These are phyloP conservation scores for Meredithiella fracta DNA, from an alignment of 2,329 filamentous ascomycete genomes.

Conservation along the genomic window DNA sequence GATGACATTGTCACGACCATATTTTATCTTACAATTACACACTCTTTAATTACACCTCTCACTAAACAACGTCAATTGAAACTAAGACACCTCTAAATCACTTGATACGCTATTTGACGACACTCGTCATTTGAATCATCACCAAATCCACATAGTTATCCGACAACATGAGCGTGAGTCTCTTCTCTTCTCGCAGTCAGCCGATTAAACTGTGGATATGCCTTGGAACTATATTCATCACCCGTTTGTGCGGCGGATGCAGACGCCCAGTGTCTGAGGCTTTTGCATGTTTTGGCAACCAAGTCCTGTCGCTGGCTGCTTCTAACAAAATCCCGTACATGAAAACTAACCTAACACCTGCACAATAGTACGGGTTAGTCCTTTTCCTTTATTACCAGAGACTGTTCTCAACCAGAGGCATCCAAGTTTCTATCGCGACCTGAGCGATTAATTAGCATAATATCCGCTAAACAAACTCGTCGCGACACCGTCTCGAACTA, in stretches of 20 bases:
- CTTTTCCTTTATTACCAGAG: neutral
- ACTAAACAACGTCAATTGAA: neutral
- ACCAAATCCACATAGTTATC: neutral
- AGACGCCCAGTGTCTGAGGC: neutral
- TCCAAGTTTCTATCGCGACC: too few species aligned
- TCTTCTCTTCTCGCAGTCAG: neutral
- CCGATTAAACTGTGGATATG: neutral
- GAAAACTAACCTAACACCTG: neutral
- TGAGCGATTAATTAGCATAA: neutral
- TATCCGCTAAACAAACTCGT: neutral
- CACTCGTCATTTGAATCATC: neutral
- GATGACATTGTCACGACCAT: neutral
- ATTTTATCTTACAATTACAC: neutral
- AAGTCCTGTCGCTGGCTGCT: too few species aligned
- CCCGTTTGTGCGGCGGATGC: neutral
- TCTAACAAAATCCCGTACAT: neutral
- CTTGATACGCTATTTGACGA: neutral
- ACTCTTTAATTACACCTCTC: neutral
- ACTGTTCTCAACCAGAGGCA: neutral
- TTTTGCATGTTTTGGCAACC: neutral
- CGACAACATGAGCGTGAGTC: conserved; percentile 10
- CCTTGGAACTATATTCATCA: neutral
- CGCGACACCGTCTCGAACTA: neutral
- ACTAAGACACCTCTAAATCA: neutral
- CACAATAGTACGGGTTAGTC: conserved; percentile 4